Conservation (phyloP, 73 alveolate genomes). For the Uronychia binucleata region DNA sequence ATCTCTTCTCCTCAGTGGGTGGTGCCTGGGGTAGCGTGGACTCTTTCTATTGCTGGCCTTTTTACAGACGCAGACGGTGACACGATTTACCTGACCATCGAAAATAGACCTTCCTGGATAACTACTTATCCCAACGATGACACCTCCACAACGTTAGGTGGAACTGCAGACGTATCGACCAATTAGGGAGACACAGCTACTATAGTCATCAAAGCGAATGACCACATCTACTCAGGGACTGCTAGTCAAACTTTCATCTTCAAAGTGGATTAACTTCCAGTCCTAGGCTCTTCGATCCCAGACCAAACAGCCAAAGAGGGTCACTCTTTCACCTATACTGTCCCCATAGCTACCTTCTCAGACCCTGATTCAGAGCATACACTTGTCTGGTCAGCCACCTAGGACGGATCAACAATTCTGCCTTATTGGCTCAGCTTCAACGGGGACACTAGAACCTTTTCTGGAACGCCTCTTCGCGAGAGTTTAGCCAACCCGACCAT, state of each 20-base stretch:
- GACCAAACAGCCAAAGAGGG: slow-evolving; percentile 9
- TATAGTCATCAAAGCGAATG: background rate
- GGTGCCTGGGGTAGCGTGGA: too few relatives aligned
- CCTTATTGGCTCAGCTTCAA: background rate
- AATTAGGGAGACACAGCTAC: background rate
- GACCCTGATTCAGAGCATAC: background rate
- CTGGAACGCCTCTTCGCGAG: slow-evolving; percentile 1
- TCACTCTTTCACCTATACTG: background rate
- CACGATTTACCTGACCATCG: background rate
- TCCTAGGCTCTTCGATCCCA: background rate
- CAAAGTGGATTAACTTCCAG: background rate
- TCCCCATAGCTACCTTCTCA: background rate
- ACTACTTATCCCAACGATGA: background rate
- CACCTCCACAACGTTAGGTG: background rate
- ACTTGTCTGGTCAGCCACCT: background rate
- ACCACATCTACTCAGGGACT: background rate
- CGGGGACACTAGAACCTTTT: background rate
- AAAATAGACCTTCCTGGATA: background rate
- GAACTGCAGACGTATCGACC: background rate
- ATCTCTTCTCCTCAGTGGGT: too few relatives aligned
- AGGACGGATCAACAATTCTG: background rate
- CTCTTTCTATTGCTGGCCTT: background rate
- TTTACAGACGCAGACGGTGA: slow-evolving; percentile 1
- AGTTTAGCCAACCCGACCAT: background rate
- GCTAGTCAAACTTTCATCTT: background rate